phyloP scores from a whole-genome alignment of 2,329 filamentous ascomycete genomes.

The Fusarium pseudoanthophilum region DNA sequence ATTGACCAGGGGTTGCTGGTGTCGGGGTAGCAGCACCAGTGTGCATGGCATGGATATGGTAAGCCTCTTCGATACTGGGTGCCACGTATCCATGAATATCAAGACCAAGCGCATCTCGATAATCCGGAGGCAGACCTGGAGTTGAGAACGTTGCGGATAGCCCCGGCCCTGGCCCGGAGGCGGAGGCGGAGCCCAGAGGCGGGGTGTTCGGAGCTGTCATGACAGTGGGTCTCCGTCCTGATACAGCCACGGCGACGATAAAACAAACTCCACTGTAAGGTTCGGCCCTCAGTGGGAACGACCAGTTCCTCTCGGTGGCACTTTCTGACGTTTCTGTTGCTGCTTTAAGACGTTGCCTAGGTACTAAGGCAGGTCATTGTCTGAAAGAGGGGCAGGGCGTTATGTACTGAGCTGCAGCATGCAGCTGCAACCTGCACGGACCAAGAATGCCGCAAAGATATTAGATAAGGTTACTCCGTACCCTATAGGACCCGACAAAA shows the following conservation, averaged over 20 bases:
- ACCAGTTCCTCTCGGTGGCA: background rate
- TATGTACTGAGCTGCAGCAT: constrained; percentile 16
- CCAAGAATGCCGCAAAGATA: background rate
- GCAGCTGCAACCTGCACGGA: constrained; percentile 10
- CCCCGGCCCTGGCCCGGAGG: constrained; percentile 13
- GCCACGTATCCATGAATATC: constrained; percentile 30
- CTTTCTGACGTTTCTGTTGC: constrained; percentile 28
- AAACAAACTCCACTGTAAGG: background rate
- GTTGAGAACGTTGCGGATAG: constrained; percentile 20
- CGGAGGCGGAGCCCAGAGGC: constrained; percentile 17
- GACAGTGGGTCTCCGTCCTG: background rate
- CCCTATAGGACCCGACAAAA: background rate
- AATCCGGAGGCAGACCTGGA: constrained; percentile 16
- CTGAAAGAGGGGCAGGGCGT: constrained; percentile 17
- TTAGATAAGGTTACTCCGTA: no score
- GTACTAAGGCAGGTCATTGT: background rate
- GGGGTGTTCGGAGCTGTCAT: constrained; percentile 35
- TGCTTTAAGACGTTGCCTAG: constrained; percentile 34
- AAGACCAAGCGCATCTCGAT: constrained; percentile 29
- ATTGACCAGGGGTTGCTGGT: constrained; percentile 50
- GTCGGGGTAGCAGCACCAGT: background rate
- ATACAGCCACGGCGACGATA: background rate
- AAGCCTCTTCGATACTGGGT: constrained; percentile 30
- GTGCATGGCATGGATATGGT: constrained; percentile 21
- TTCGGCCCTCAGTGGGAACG: background rate